A percentile compares a stretch with the other conserved stretches of the same genome.
Conservation (phyloP, 2,329 filamentous ascomycete genomes). For the Dryadomyces quercivorus region DNA sequence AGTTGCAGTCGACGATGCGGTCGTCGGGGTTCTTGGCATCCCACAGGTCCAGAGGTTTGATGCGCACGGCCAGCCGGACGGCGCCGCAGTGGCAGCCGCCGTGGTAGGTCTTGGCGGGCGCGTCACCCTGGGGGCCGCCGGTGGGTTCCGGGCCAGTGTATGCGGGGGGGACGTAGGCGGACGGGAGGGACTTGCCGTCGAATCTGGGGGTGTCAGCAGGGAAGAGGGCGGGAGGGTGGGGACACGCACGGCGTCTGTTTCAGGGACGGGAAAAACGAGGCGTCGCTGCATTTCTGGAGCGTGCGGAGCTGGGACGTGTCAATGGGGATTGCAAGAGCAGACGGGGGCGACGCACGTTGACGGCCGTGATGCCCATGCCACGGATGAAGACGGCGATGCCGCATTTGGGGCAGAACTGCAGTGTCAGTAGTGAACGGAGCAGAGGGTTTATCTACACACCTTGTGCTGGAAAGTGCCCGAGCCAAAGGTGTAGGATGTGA, state of each 20-base stretch:
- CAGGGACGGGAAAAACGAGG: constrained; percentile 17
- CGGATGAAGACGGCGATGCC: constrained; percentile 27
- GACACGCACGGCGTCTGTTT: constrained; percentile 22
- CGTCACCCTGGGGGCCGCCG: constrained; percentile 18
- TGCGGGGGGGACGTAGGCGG: constrained; percentile 21
- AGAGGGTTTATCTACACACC: no score
- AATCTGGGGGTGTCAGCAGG: constrained; percentile 17
- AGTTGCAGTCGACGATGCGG: constrained; percentile 31
- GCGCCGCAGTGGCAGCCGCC: constrained; percentile 43
- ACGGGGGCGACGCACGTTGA: constrained; percentile 25
- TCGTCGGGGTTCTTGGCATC: constrained; percentile 12
- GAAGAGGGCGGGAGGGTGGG: not conserved
- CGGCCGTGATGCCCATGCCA: constrained; percentile 13
- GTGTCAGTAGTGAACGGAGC: no score
- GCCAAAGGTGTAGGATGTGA: constrained; percentile 34
- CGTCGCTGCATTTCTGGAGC: constrained; percentile 21
- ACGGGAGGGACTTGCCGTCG: constrained; percentile 23
- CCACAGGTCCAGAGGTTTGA: constrained; percentile 24
- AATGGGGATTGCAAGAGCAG: not conserved
- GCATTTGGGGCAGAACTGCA: constrained; percentile 38
- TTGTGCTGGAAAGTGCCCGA: constrained; percentile 25
- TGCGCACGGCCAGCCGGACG: constrained; percentile 28
- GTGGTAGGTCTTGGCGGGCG: constrained; percentile 28
- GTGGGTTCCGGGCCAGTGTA: constrained; percentile 29
- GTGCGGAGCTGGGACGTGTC: constrained; percentile 22